Evolutionary conservation across 139 green algal species (phyloP), one percentile per base, ranked within the genome.

Genomic region (Eudorina sp.): DNA sequence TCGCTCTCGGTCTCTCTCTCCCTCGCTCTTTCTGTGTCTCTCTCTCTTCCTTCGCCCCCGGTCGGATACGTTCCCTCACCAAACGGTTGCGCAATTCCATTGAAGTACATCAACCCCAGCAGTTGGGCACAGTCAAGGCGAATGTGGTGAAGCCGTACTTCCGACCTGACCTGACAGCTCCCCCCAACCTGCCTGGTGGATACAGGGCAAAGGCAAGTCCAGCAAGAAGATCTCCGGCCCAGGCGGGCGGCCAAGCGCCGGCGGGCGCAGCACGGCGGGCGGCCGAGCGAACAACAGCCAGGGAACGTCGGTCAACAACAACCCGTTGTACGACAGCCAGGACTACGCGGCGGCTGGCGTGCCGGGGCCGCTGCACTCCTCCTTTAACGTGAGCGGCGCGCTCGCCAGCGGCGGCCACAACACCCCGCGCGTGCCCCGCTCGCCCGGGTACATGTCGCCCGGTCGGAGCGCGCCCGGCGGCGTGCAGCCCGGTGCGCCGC

Each of bases 281-380:
- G 36, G 23, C 23, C 64, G 62, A 27, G 62, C 48, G n/a, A n/a
- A n/a, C 70, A 80, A 77, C 64, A 18, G 40, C 13, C 38, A 36
- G 29, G 45, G 41, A 27, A 55, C 53, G 25, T 66, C 62, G 13
- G 46, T 90, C 5, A 90, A 79, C 34, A 90, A 77, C 80, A 91
- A 91, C 73, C 88, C 82, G 13, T 74, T 91, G 80, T 91, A 79
- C 70, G 88, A 91, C 31, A 84, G 40, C 38, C 40, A 76, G 8
- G 82, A 89, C 27, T 53, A 29, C n/a, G 14, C 14, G 3, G 58
- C 34, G 19, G 27, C 66, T 4, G 82, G 40, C 58, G 68, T 18
- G 4, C 31, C n/a, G 29, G 79, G 29, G 18, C 68, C 83, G 19
- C 40, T 34, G 13, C 64, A 75, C 3, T 82, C 53, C 5, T 72